These are phyloP conservation scores for Acidiella bohemica DNA, from an alignment of 495 filamentous ascomycete genomes.

Conservation along the genomic window DNA sequence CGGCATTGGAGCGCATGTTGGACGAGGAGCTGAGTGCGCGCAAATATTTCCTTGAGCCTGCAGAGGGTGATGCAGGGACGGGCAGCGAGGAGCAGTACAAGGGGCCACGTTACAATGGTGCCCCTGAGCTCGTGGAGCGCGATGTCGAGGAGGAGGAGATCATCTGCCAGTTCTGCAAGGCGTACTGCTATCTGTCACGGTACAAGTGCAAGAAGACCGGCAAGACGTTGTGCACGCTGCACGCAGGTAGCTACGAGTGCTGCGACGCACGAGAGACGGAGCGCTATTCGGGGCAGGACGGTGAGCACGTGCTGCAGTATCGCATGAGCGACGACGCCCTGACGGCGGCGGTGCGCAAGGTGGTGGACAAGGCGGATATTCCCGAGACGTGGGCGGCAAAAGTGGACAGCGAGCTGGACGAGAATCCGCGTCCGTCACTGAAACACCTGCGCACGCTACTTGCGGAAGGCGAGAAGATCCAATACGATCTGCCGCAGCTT, in stretches of 20 bases:
- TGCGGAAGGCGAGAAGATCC: constrained; percentile 92
- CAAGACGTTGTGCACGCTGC: constrained; percentile 64
- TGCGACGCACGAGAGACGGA: constrained; percentile 50
- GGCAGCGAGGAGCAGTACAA: constrained; percentile 1
- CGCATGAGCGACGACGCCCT: constrained; percentile 64
- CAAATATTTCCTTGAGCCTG: constrained; percentile 38
- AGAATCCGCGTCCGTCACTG: constrained; percentile 68
- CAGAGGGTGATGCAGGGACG: constrained; percentile 9
- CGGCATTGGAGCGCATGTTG: constrained; percentile 65
- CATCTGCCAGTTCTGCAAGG: constrained; percentile 83
- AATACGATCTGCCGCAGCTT: constrained; percentile 77
- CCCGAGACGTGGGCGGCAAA: constrained; percentile 89
- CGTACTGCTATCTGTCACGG: constrained; percentile 80
- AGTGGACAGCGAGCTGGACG: constrained; percentile 66
- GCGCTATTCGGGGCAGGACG: constrained; percentile 36
- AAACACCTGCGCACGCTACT: constrained; percentile 75
- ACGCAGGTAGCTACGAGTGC: constrained; percentile 66
- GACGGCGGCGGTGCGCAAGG: constrained; percentile 51
- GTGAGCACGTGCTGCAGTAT: constrained; percentile 32
- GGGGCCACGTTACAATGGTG: constrained; percentile 7
- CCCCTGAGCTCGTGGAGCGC: constrained; percentile 20
- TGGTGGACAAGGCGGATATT: constrained; percentile 70
- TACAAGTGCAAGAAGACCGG: constrained; percentile 67
- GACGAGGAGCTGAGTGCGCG: constrained; percentile 59
- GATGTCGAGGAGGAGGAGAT: constrained; percentile 58